Base-by-base conservation (phyloP, 148 eudicot genomes). In the Tetragonia tetragonoides region DNA sequence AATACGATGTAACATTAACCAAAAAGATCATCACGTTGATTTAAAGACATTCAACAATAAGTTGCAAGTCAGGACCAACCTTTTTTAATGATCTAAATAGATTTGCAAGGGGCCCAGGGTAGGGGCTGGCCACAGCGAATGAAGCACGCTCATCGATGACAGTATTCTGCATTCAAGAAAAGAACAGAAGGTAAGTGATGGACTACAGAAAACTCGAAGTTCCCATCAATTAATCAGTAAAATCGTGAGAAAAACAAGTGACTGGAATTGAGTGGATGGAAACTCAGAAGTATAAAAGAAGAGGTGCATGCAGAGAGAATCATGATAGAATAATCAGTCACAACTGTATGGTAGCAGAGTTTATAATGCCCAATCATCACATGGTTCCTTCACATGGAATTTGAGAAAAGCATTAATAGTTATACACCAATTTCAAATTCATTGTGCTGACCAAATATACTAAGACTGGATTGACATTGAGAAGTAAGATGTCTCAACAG, bases 81-180 rank as follows among this genome's bases (percentile, higher is more conserved):
- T 90, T 92, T 69, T 86, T 87, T 57, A 89, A 62, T 56, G 95
- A 85, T 82, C 68, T 82, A 66, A 89, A 89, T 67, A 94, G 77
- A 79, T 77, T 86, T 60, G 86, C 87, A 84, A 94, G 95, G 53
- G 85, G 90, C 57, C 98, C 97, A 62, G 98, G 95, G 60, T 83
- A 86, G 62, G 93, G 98, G 68, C 87, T 92, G 67, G 90, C 78
- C 74, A 94, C 97, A 75, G 93, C 88, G 79, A 94, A 92, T 47
- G 98, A 94, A 70, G 95, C 91, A 80, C 97, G 97, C 62, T 90
- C 95, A 74, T 94, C 98, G 68, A 92, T 87, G 66, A 90, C 54
- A 54, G 88, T 78, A 76, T 94, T 94, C 98, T 94, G 83, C 87
- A 87, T 39, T 34, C 42, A 68, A 44, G 15, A 68, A 69, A 68